Base-by-base conservation (phyloP, 2,329 filamentous ascomycete species). In the Aspergillus spinulosporus region DNA sequence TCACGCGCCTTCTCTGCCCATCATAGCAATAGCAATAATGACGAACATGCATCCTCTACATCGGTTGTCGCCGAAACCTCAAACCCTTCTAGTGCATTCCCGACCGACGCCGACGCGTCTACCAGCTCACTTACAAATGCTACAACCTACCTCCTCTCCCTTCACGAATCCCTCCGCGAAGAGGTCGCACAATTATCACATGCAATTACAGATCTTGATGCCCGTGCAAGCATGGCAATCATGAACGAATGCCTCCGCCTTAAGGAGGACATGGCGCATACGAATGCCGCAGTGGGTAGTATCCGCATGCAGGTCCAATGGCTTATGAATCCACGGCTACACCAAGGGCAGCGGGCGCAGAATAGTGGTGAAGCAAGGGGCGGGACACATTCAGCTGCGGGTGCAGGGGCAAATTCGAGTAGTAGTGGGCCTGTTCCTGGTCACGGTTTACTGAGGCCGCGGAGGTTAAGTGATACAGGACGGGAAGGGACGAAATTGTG, bases 241-340 rank as follows among this genome's bases (percentile, higher is more conserved):
- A 79, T 86, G 72, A 87, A 85, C 62, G 84, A 87, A 66, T 84
- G 79, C 46, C 75, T 86, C 32, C 81, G 84, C 3, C 77, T 82
- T 49, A 83, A 84, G 58, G 84, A 86, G 62, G 84, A 87, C 58
- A 80, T 86, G 72, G 77, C 83, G 8, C 84, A 85, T 64, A 80
- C 82, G 6, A 84, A 82, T 58, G 83, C 83, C 3, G 83, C 82
- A 39, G 77, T 87, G 44, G 82, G 79, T 61, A 80, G 77, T 12
- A 78, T 86, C 59, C 78, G 82, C 52, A 79, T 85, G 74, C 84
- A 87, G 63, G 75, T 87, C 26, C 83, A 85, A 51, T 86, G 84
- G 84, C 76, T 86, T 9, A 81, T 84, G 64, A 83, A 82, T 58
- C 78, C 81, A 1, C 79, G 82, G 14, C 68, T 85, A 57, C 80